Base-by-base conservation (phyloP, 148 eudicot genomes). In the Selenicereus undatus region DNA sequence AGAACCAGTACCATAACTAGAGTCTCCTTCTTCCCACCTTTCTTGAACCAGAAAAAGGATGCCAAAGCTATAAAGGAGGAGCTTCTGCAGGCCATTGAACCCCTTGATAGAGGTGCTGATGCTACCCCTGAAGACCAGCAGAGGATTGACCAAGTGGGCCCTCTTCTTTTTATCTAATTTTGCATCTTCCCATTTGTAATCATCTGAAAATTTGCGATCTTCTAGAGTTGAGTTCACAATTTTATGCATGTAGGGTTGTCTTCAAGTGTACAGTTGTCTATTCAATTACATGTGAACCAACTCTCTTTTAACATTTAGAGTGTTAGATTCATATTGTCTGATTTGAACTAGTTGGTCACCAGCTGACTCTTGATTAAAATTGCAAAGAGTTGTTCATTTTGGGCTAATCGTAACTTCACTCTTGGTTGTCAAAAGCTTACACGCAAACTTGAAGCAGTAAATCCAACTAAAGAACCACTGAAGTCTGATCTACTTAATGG, bases 401-500 rank as follows among this genome's bases (percentile, higher is more conserved):
- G 17, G 22, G 52, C 36, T 72, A 30, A 75, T 77, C 26, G 77
- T 66, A 17, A 58, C 58, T 77, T 76, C 36, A 22, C 77, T 65
- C 81, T 83, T 82, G 77, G 74, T 52, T 78, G 84, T 79, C 74
- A 75, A 86, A 71, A 94, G 98, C 94, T 95, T 80, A 86, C 92
- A 58, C 85, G 89, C 32, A 90, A 90, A 80, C 92, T 95, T 21
- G 98, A 95, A 88, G 93, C 96, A 20, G 87, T 79, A 10, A 95
- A 90, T 85, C 94, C 94, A 45, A 91, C 94, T 20, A 93, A 93
- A 88, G 87, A 85, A 77, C 98, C 98, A 43, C 89, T 95, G 39
- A 91, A 95, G 86, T 90, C 97, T 51, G 78, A 87, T 83, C 85
- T 95, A 74, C 88, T 95, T 73, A 81, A 91, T 86, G 98, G 98